A percentile compares a stretch with the other conserved stretches of the same genome.
Conservation (phyloP, 2,329 filamentous ascomycete genomes). For the Ophiosphaerella herpotricha region DNA sequence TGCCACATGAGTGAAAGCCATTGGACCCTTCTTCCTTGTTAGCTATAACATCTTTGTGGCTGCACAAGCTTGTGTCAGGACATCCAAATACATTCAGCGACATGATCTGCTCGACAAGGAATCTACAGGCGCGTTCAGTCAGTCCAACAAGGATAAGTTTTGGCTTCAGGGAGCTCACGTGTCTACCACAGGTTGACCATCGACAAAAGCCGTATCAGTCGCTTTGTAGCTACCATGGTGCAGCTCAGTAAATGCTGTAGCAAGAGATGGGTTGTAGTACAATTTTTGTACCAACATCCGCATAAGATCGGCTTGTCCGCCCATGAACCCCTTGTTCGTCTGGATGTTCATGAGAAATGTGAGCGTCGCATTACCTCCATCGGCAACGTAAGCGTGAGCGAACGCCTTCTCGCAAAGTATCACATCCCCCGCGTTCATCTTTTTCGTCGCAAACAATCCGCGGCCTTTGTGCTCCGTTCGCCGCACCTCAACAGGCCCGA, state of each 20-base stretch:
- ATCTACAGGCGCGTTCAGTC: no score
- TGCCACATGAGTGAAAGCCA: slow-evolving; percentile 27
- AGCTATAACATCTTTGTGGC: slow-evolving; percentile 8
- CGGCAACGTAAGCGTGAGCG: slow-evolving; percentile 41
- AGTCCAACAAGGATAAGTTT: no score
- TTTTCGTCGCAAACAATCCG: slow-evolving; percentile 56
- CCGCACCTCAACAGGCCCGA: slow-evolving; percentile 48
- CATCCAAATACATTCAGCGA: slow-evolving; percentile 53
- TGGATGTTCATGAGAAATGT: slow-evolving; percentile 45
- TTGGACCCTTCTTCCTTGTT: slow-evolving; percentile 3
- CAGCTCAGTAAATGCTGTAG: slow-evolving; percentile 39
- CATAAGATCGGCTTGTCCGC: slow-evolving; percentile 49
- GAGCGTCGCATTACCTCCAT: slow-evolving; percentile 15
- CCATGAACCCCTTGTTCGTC: slow-evolving; percentile 38
- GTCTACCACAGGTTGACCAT: slow-evolving; percentile 35
- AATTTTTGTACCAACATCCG: slow-evolving; percentile 51
- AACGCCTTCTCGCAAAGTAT: slow-evolving; percentile 59
- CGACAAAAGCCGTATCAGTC: slow-evolving; percentile 24
- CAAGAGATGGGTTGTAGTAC: slow-evolving; percentile 45
- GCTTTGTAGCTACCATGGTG: slow-evolving; percentile 46
- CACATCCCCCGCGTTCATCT: slow-evolving; percentile 41
- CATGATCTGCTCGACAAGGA: slow-evolving; percentile 53
- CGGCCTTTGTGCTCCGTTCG: slow-evolving; percentile 48
- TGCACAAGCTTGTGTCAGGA: slow-evolving; percentile 17
- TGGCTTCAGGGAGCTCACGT: no score